A percentile compares a stretch with the other conserved stretches of the same genome.
Conservation (phyloP, 768 basidiomycete genomes). For the Leccinum imitatum region DNA sequence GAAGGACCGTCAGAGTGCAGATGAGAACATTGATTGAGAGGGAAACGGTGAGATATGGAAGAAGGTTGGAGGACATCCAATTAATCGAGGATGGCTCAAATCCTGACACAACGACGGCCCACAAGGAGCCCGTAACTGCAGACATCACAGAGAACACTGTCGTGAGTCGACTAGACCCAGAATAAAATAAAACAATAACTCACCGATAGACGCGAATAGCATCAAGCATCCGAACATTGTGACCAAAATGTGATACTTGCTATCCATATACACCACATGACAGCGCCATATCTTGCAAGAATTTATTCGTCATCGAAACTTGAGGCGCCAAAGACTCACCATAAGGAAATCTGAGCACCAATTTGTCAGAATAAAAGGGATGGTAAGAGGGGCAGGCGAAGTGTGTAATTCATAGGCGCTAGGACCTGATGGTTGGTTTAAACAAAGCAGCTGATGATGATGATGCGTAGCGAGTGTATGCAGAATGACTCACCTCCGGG, state of each 20-base stretch:
- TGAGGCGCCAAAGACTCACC: constrained; percentile 18
- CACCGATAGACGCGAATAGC: constrained; percentile 27
- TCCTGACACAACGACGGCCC: constrained; percentile 28
- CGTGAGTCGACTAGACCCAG: neutral
- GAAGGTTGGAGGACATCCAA: constrained; percentile 34
- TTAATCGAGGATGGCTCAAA: constrained; percentile 18
- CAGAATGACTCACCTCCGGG: constrained; percentile 26
- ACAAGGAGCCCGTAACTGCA: constrained; percentile 30
- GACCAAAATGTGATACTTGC: constrained; percentile 18
- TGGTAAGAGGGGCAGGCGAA: constrained; percentile 24
- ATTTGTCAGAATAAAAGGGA: constrained; percentile 30
- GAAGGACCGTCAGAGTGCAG: constrained; percentile 32
- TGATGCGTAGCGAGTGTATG: neutral
- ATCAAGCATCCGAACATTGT: constrained; percentile 18
- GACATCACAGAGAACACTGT: neutral
- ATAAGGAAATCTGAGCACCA: constrained; percentile 32
- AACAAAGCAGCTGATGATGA: too few species aligned
- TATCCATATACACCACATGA: constrained; percentile 31
- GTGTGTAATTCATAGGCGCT: constrained; percentile 21
- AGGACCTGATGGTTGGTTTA: neutral
- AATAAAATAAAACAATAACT: constrained; percentile 1
- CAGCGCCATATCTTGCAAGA: constrained; percentile 32
- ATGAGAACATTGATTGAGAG: constrained; percentile 34
- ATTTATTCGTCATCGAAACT: neutral
- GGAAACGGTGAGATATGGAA: constrained; percentile 34